A percentile compares a stretch with the other conserved stretches of the same genome.
These are phyloP conservation scores for Penicillium crystallinum DNA, from an alignment of 495 filamentous ascomycete species.

Conservation along the genomic window DNA sequence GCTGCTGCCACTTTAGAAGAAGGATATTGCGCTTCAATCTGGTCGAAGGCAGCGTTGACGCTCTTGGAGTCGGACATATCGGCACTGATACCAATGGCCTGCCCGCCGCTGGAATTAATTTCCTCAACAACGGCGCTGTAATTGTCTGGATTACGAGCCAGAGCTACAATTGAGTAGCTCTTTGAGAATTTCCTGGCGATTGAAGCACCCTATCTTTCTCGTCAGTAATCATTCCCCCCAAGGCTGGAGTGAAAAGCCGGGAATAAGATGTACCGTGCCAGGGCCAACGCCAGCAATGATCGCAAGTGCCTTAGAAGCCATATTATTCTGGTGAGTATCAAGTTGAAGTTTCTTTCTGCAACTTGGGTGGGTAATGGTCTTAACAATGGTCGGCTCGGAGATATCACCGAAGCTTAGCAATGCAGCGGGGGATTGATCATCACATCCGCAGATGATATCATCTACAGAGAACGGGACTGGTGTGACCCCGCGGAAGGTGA, in stretches of 20 bases:
- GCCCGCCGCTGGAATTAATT: constrained; percentile 64
- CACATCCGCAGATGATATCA: constrained; percentile 24
- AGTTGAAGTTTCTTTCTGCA: background rate
- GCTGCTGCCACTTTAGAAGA: constrained; percentile 59
- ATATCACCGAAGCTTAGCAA: constrained; percentile 25
- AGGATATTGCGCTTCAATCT: constrained; percentile 54
- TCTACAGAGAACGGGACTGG: constrained; percentile 13
- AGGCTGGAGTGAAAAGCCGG: background rate
- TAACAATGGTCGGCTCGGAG: constrained; percentile 9
- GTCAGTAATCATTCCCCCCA: constrained; percentile 1
- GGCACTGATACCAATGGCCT: constrained; percentile 70
- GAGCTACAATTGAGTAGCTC: constrained; percentile 68
- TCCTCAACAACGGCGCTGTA: constrained; percentile 65
- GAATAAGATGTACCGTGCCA: constrained; percentile 52
- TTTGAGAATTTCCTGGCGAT: constrained; percentile 65
- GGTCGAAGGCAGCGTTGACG: constrained; percentile 59
- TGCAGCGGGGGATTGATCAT: constrained; percentile 27
- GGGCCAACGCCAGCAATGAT: constrained; percentile 71
- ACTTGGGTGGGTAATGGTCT: background rate
- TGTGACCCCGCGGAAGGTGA: background rate
- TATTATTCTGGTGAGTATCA: background rate
- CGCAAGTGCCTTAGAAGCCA: constrained; percentile 50
- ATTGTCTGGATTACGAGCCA: constrained; percentile 64
- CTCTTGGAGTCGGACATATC: constrained; percentile 62
- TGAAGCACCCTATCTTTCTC: constrained; percentile 39